Base-by-base conservation (phyloP, 768 basidiomycete genomes). In the Tulasnella sp. region DNA sequence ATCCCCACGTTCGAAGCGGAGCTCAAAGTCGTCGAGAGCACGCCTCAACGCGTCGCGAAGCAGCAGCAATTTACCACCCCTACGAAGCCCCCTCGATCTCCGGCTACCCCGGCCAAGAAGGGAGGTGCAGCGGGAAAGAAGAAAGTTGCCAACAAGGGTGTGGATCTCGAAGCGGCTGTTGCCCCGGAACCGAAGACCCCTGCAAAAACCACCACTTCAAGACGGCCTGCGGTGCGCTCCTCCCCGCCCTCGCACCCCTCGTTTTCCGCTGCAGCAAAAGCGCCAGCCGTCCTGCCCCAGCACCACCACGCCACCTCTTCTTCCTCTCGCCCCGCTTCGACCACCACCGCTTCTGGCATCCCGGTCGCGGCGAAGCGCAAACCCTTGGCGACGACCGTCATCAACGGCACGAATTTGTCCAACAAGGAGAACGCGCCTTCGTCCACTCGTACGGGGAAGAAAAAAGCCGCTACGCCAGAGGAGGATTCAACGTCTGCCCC, bases 231-330 rank as follows among this genome's bases (percentile, higher is more conserved):
- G 26, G 40, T 48, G 51, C 67, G 75, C 74, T 71, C 75, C 51
- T 77, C 57, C 39, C 79, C 61, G 11, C 61, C 61, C 10, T 18
- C 75, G 69, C 57, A 69, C 48, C 72, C 70, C 9, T 73, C 69
- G 51, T 51, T 55, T n/a, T 70, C 20, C 57, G 46, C 39, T 73
- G 32, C 70, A 79, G 69, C 79, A 74, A 46, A 77, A 77, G 70
- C 46, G 37, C 55, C 70, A 76, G 72, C 70, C 70, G 86, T 87
- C 61, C 11, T 67, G 5, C 61, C 61, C 26, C 61, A 32, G 32
- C 61, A 67, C 61, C 11, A 11, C 61, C 61, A 35, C 61, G 13
- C 29, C 61, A 10, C 11, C 10, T 4, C 61, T 13, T 29, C 61
- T 15, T 9, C 61, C 16, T 16, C 44, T 16, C 44, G 44, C 13